A percentile compares a stretch with the other conserved stretches of the same genome.
Evolutionary conservation across 2,329 filamentous ascomycete species (phyloP).

Genomic region (Fusarium praegraminearum): DNA sequence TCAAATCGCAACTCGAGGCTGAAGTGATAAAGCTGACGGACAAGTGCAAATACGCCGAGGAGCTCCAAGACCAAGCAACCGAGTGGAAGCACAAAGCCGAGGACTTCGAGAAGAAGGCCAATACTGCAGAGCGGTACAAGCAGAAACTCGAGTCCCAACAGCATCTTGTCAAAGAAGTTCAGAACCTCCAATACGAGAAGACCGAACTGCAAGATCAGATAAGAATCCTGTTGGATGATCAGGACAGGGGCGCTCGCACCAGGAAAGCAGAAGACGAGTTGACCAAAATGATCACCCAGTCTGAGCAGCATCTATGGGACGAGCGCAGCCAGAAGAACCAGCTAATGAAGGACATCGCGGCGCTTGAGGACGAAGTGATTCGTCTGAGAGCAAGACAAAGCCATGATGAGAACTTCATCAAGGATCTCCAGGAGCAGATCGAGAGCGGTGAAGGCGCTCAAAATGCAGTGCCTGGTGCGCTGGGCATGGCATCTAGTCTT

Average conservation of each 20-base stretch:
- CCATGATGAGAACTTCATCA: conserved; percentile 66
- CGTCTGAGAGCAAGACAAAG: conserved; percentile 61
- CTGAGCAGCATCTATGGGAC: conserved; percentile 58
- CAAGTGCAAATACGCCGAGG: conserved; percentile 62
- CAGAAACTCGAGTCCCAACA: conserved; percentile 71
- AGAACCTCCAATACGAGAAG: conserved; percentile 66
- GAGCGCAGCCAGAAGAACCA: conserved; percentile 60
- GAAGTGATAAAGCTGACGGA: conserved; percentile 62
- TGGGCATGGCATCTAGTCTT: conserved; percentile 58
- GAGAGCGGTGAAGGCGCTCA: conserved; percentile 52
- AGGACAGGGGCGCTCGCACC: conserved; percentile 51
- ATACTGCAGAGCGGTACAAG: conserved; percentile 71
- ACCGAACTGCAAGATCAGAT: conserved; percentile 65
- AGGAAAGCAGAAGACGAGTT: conserved; percentile 56
- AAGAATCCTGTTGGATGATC: conserved; percentile 53
- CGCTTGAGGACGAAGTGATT: conserved; percentile 61
- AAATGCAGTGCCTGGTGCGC: conserved; percentile 31
- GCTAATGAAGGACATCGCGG: conserved; percentile 60
- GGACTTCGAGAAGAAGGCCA: conserved; percentile 71
- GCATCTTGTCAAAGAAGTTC: conserved; percentile 66
- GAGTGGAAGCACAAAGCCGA: conserved; percentile 70
- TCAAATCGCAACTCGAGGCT: conserved; percentile 66
- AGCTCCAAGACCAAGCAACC: conserved; percentile 69
- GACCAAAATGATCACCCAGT: conserved; percentile 57
- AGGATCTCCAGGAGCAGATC: conserved; percentile 71